Conservation (phyloP, 768 basidiomycete species). For the Lepiota subincarnata region DNA sequence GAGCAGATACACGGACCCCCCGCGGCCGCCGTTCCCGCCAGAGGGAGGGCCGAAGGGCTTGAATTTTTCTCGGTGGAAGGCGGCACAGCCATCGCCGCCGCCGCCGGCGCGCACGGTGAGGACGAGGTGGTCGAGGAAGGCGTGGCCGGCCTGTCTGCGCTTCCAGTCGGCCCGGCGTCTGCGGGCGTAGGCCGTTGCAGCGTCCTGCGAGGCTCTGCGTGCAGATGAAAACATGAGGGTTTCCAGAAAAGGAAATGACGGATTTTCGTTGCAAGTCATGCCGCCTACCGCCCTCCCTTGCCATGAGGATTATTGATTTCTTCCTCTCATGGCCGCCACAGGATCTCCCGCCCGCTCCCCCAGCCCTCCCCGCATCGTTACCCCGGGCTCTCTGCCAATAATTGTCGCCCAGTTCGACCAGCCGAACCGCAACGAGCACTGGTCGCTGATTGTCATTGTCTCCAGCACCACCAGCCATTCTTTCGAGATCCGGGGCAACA, state of each 20-base stretch:
- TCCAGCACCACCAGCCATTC: constrained; percentile 6
- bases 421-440: constrained; percentile 8
- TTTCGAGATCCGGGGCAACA: constrained; percentile 13
- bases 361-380: not conserved
- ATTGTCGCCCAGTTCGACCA: constrained; percentile 12
- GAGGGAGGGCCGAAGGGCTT: constrained; percentile 84
- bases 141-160: constrained; percentile 65
- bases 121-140: constrained; percentile 79
- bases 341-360: not conserved
- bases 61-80: constrained; percentile 90
- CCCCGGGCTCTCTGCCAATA: constrained; percentile 7
- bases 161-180: constrained; percentile 71
- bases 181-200: constrained; percentile 37
- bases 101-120: constrained; percentile 80
- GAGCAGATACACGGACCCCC: constrained; percentile 82
- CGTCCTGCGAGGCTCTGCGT: constrained; percentile 21
- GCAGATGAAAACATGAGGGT: constrained; percentile 10
- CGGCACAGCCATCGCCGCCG: constrained; percentile 89
- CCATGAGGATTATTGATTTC: not conserved
- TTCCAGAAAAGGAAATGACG: constrained; percentile 8
- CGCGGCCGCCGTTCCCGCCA: constrained; percentile 88
- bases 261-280: too few species aligned
- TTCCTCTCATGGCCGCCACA: not conserved
- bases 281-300: too few species aligned
- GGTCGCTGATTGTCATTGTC: constrained; percentile 9